A percentile compares a stretch with the other conserved stretches of the same genome.
Conservation (phyloP, 192 early-diverging fungal species). For the Linderina pennispora region DNA sequence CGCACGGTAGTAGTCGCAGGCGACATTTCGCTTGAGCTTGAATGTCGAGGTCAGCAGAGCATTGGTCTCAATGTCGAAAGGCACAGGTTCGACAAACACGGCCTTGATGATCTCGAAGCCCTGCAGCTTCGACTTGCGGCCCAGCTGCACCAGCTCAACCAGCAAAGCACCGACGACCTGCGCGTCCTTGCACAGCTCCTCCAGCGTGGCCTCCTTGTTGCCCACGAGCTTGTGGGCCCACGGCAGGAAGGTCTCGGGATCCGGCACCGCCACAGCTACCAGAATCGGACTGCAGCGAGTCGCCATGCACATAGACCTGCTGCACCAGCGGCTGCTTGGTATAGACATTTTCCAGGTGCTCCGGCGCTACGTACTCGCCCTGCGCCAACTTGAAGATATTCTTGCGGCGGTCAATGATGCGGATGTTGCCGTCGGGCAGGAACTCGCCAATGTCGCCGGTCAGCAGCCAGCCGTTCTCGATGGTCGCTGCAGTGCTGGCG, state of each 20-base stretch:
- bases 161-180: conserved; percentile 54
- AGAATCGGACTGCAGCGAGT: conserved; percentile 76
- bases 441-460: conserved; percentile 86
- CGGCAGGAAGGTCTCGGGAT: conserved; percentile 54
- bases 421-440: conserved; percentile 63
- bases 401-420: conserved; percentile 82
- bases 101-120: conserved; percentile 80
- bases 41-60: conserved; percentile 85
- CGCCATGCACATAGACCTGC: conserved; percentile 90
- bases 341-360: conserved; percentile 80
- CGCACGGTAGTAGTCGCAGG: conserved; percentile 54
- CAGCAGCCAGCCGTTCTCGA: conserved; percentile 76
- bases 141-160: conserved; percentile 53
- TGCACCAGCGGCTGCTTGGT: conserved; percentile 67
- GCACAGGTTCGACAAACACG: conserved; percentile 58
- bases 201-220: conserved; percentile 18
- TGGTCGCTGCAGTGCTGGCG: conserved; percentile 69
- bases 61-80: conserved; percentile 70
- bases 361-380: conserved; percentile 91
- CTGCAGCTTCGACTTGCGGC: conserved; percentile 64
- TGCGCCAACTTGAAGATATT: conserved; percentile 81
- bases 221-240: conserved; percentile 55
- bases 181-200: conserved; percentile 47
- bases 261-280: conserved; percentile 83
- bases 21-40: conserved; percentile 80